Evolutionary conservation across 805 yeast species (phyloP), one percentile per base, ranked within the genome.

Genomic region (Candida argentea): DNA sequence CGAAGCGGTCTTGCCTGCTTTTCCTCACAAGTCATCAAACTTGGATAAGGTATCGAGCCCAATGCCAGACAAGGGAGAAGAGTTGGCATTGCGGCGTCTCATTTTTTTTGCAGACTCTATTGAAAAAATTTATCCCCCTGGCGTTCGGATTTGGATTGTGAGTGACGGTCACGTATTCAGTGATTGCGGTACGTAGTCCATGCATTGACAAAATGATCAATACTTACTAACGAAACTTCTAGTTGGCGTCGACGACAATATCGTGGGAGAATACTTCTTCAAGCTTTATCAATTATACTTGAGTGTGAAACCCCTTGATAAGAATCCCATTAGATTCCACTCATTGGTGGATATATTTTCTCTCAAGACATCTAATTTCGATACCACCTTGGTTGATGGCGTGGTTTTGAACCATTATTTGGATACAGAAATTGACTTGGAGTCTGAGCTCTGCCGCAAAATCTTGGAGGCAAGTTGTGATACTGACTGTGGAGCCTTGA

Each of bases 131-230:
- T 73, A 73, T 46, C 57, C 67, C 2, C 77, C 77, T 1, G 79
- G 79, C 2, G 50, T 71, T 50, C 61, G 65, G 31, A 44, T 71
- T 18, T 66, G 63, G 59, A 70, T 73, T 38, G 76, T 73, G 17
- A 67, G 75, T 43, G 80, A 73, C 39, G 79, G 80, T 0, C 80
- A 73, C 41, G 80, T 73, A 10, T 73, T 73, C 44, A 67, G 76
- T 31, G 79, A 73, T 43, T 73, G 79, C 37, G 43, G 34, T 38
- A 30, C 10, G 36, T 32, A 29, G 27, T 12, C 16, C 27, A 30
- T 22, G 14, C 16, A 26, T 17, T 12, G 13, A 20, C 12, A 20
- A 14, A 6, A 4, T 11, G 6, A 14, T 12, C 4, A 12, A 11
- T 15, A 3, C 13, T 19, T 40, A 38, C 41, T 38, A 38, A 40